Evolutionary conservation across 441 rosid genomes (phyloP).

Genomic region (Melastoma candidum): DNA sequence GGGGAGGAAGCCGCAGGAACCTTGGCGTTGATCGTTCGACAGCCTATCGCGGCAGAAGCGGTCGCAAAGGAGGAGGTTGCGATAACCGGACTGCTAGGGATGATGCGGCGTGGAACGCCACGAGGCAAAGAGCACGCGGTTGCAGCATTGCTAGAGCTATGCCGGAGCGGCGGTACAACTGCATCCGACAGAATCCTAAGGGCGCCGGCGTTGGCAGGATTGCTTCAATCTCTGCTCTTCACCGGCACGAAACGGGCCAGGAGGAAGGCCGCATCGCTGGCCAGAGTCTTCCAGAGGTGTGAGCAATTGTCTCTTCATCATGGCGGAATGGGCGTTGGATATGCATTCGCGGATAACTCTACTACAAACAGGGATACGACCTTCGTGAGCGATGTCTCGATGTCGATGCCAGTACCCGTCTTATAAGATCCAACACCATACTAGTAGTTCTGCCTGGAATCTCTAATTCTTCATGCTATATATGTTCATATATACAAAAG

Average conservation of each 20-base stretch:
- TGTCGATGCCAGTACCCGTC: conserved; percentile 72
- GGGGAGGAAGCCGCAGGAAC: conserved; percentile 95
- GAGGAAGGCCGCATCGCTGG: conserved; percentile 89
- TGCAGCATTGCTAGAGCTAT: conserved; percentile 83
- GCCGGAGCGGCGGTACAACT: conserved; percentile 64
- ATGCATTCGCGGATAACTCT: conserved; percentile 50
- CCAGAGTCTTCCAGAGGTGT: conserved; percentile 71
- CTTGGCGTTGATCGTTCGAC: conserved; percentile 71
- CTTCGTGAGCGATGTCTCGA: conserved; percentile 52
- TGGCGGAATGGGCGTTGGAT: conserved; percentile 50
- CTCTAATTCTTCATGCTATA: too few species aligned
- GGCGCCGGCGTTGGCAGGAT: conserved; percentile 69
- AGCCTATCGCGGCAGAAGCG: conserved; percentile 61
- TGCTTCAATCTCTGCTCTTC: conserved; percentile 67
- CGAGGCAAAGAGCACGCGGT: conserved; percentile 94
- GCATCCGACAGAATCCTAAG: conserved; percentile 60
- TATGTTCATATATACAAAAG: too few species aligned
- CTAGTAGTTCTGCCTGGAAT: too few species aligned
- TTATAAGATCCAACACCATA: conserved; percentile 24
- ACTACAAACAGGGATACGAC: conserved; percentile 37
- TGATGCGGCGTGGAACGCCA: conserved; percentile 87
- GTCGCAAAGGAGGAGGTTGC: conserved; percentile 65
- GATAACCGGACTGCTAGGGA: conserved; percentile 46
- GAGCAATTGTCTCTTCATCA: conserved; percentile 48
- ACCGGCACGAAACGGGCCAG: conserved; percentile 94